Conservation (phyloP, 345 rosid species). For the Linum usitatissimum region DNA sequence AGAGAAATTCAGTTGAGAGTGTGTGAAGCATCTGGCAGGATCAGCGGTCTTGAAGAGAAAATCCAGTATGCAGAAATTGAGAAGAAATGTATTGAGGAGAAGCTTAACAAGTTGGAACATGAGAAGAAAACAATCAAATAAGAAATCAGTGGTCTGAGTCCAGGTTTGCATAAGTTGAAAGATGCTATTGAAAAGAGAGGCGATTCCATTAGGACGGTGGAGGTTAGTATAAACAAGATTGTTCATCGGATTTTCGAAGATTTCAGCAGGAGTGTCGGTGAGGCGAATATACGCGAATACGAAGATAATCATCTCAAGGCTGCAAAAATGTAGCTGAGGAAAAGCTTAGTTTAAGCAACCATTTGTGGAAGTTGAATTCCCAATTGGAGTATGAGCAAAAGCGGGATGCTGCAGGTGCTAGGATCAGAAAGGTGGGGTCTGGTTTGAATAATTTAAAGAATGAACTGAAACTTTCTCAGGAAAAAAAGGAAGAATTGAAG, state of each 20-base stretch:
- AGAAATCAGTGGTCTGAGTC: constrained; percentile 49
- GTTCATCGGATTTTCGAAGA: constrained; percentile 64
- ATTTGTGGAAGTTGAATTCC: constrained; percentile 85
- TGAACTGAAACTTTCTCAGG: constrained; percentile 46
- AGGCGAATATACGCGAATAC: constrained; percentile 84
- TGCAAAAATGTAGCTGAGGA: constrained; percentile 83
- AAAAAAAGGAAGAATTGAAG: constrained; percentile 58
- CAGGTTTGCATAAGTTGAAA: constrained; percentile 65
- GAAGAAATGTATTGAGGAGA: constrained; percentile 83
- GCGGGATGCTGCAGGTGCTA: constrained; percentile 66
- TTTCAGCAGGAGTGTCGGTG: constrained; percentile 75
- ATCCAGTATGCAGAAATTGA: constrained; percentile 93
- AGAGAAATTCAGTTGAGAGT: constrained; percentile 91
- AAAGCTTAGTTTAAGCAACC: constrained; percentile 79
- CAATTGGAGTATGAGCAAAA: constrained; percentile 93
- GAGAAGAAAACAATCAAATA: constrained; percentile 56
- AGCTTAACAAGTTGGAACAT: constrained; percentile 56
- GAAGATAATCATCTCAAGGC: constrained; percentile 92
- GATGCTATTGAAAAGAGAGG: constrained; percentile 52
- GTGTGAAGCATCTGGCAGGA: constrained; percentile 84
- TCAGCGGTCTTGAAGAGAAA: constrained; percentile 94
- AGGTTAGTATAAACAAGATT: constrained; percentile 80
- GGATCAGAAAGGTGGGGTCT: constrained; percentile 71
- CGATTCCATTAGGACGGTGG: constrained; percentile 54
- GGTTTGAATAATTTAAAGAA: constrained; percentile 49